Base-by-base conservation (phyloP, 768 basidiomycete species). In the Auriscalpium orientale region DNA sequence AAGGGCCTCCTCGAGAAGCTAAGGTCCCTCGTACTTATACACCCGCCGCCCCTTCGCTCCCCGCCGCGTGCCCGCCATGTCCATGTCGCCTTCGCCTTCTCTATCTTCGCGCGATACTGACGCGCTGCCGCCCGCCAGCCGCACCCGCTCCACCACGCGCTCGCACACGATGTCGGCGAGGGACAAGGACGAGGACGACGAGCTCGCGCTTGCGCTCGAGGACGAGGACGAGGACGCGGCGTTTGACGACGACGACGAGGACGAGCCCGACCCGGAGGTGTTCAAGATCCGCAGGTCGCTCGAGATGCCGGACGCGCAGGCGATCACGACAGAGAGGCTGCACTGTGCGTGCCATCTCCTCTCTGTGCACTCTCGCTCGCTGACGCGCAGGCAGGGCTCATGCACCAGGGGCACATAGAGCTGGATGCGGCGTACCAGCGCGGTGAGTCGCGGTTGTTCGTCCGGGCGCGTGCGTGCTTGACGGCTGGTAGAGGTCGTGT, bases 351-450 rank as follows among this genome's bases (percentile, higher is more conserved):
- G 16, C 9, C 36, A 8, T n/a, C 34, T 40, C 33, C 18, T 20
- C 20, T 20, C 2, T 20, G n/a, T 16, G n/a, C 33, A 2, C 18
- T 9, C 2, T 1, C 4, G 21, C 52, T 18, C 43, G 38, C n/a
- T 8, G 8, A 35, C 49, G 12, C 18, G 35, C 1, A 6, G 49
- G 45, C 54, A 88, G 86, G 68, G 9, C 72, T 80, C 36, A 87
- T 89, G 56, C 86, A 88, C 65, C 78, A 85, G 37, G 85, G 86
- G 5, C 70, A 68, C 0, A 85, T 91, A 53, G 85, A 90, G 65
- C 70, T 91, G 22, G 79, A 82, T 52, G 87, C 89, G 0, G 70
- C 79, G 18, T 89, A 89, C 65, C 87, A 89, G 65, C 73, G 87
- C 76, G 87, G 87, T 83, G 53, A 55, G 73, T 62, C 3, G 12